Evolutionary conservation across 164 flowering plant genomes (phyloP), one percentile per base, ranked within the genome.

Genomic region (Protea cynaroides): DNA sequence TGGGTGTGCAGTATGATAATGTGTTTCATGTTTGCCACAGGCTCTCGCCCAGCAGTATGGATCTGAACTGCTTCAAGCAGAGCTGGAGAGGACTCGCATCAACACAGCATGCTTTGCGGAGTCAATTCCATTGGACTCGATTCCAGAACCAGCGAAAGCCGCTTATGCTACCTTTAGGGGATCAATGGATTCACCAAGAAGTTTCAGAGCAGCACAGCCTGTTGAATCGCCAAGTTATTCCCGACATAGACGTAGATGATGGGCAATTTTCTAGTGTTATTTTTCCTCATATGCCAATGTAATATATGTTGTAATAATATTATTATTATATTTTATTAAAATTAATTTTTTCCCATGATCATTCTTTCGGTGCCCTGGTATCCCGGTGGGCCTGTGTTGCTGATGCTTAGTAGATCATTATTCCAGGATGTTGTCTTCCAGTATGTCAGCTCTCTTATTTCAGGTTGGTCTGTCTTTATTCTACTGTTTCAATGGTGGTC

Each of bases 91-190:
- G 72, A 95, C 99, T 40, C 90, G 92, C 7, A 74, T 95, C 37
- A 95, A 95, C 71, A 83, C 96, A 2, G 90, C 97, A 58, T 94
- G 99, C 73, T 94, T 91, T 75, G 83, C 71, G 55, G 99, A 94
- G 75, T 79, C 89, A 9, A 67, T 80, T 38, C 82, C 96, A 22
- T 55, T 83, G 38, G 96, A 88, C 53, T 69, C 87, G 0, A 84
- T 83, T 25, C 96, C 97, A 13, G 96, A 85, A 73, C 71, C 88
- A 18, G 86, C 84, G 2, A 86, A 81, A 75, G 78, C 79, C 56
- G 86, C 88, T 7, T 84, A 86, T 65, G 69, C 86, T 40, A 79
- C 94, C 43, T 86, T 81, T 59, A 80, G 84, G 72, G 89, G 83
- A 12, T 58, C 88, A 8, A 56, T 85, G 67, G 88, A 83, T 68